phyloP scores from a whole-genome alignment of 805 yeast species.

The Brettanomyces anomalus region DNA sequence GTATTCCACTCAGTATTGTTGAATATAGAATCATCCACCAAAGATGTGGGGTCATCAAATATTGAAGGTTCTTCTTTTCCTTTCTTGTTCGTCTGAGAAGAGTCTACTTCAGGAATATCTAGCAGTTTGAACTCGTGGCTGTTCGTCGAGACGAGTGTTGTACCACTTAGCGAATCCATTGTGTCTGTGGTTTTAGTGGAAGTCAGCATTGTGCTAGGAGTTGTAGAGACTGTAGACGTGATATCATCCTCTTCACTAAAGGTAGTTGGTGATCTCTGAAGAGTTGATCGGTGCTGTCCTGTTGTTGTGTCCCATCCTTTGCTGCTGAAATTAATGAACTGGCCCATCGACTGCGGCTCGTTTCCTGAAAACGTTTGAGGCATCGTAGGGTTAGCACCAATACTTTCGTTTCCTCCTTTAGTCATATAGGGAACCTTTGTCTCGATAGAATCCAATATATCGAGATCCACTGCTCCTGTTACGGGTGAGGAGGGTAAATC shows the following conservation, averaged over 20 bases:
- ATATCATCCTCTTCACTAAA: constrained; percentile 18
- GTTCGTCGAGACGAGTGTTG: constrained; percentile 11
- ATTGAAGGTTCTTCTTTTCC: background rate
- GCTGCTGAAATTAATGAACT: constrained; percentile 5
- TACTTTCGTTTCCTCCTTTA: background rate
- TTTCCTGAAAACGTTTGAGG: background rate
- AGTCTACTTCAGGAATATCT: constrained; percentile 4
- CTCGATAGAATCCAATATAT: background rate
- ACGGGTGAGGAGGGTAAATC: background rate
- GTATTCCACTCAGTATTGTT: background rate
- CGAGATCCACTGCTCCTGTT: background rate
- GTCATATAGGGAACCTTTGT: background rate
- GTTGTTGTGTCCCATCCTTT: background rate
- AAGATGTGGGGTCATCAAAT: constrained; percentile 1
- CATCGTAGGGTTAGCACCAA: background rate
- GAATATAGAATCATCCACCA: constrained; percentile 3
- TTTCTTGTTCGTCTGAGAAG: background rate
- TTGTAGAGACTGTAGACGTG: constrained; percentile 17
- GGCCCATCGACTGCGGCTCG: constrained; percentile 5
- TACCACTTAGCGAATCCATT: constrained; percentile 17
- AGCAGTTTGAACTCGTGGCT: constrained; percentile 14
- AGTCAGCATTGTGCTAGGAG: constrained; percentile 18
- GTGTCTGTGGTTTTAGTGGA: constrained; percentile 22
- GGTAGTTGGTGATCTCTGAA: background rate
- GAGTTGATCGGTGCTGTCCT: background rate